A percentile compares a stretch with the other conserved stretches of the same genome.
phyloP scores from a whole-genome alignment of 768 basidiomycete genomes.

The Kondoa malvinella region DNA sequence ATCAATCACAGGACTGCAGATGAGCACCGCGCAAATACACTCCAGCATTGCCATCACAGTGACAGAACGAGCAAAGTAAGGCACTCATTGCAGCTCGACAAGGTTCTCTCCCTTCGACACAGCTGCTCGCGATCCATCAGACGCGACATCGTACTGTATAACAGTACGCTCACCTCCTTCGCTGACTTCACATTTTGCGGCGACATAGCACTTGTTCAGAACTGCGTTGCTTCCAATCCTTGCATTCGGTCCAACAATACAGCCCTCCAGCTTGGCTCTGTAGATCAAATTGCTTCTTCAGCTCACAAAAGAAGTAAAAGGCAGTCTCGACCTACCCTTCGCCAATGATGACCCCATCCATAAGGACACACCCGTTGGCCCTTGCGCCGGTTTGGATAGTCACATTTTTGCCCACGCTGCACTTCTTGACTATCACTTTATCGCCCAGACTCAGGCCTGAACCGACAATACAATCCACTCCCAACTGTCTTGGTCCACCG shows the following conservation, averaged over 20 bases:
- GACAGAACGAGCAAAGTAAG: too few species aligned
- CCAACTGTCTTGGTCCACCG: not conserved
- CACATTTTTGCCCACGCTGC: not conserved
- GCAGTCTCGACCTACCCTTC: not conserved
- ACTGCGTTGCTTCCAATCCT: not conserved
- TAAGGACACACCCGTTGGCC: not conserved
- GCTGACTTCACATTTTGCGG: not conserved
- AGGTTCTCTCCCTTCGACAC: not conserved
- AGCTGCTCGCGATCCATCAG: not conserved
- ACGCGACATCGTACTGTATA: not conserved
- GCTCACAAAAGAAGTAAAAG: not conserved
- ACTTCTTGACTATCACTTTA: slow-evolving; percentile 3
- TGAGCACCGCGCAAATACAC: too few species aligned
- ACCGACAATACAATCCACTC: slow-evolving; percentile 2
- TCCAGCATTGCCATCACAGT: too few species aligned
- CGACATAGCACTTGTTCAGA: slow-evolving; percentile 4
- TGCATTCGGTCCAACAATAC: slow-evolving; percentile 4
- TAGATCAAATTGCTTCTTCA: not conserved
- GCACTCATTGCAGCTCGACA: not conserved
- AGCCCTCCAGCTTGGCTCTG: slow-evolving; percentile 5
- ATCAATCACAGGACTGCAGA: too few species aligned
- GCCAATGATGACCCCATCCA: slow-evolving; percentile 2
- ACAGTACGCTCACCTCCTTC: not conserved
- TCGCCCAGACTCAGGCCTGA: not conserved
- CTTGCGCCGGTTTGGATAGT: not conserved